A percentile compares a stretch with the other conserved stretches of the same genome.
phyloP scores from a whole-genome alignment of 2,329 filamentous ascomycete genomes.

The Seiridium unicorne region DNA sequence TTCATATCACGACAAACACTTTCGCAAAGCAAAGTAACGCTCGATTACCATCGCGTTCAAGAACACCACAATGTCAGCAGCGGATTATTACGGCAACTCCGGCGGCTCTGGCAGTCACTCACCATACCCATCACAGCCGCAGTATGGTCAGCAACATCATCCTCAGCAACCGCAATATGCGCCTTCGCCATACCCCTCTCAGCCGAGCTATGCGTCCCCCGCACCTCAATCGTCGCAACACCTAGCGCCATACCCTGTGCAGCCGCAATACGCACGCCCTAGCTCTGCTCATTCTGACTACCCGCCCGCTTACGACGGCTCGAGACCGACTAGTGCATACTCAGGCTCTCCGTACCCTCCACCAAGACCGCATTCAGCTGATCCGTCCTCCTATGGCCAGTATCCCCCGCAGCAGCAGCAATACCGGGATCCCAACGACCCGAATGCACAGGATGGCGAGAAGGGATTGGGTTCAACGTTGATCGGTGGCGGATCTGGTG shows the following conservation, averaged over 20 bases:
- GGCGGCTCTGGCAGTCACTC: slow-evolving; percentile 13
- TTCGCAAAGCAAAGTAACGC: neutral
- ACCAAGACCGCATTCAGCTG: slow-evolving; percentile 25
- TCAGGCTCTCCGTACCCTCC: slow-evolving; percentile 7
- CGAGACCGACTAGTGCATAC: slow-evolving; percentile 1
- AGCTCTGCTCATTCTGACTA: slow-evolving; percentile 26
- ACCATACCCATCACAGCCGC: slow-evolving; percentile 17
- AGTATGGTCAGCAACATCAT: slow-evolving; percentile 13
- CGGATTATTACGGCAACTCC: slow-evolving; percentile 28
- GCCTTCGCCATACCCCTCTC: slow-evolving; percentile 17
- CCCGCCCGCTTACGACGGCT: slow-evolving; percentile 9
- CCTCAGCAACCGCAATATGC: slow-evolving; percentile 5
- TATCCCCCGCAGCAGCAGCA: neutral
- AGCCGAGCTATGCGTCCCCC: slow-evolving; percentile 18
- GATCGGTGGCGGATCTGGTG: slow-evolving; percentile 51
- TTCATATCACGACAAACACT: neutral
- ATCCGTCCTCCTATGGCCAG: slow-evolving; percentile 17
- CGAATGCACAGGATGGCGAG: slow-evolving; percentile 39
- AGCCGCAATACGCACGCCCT: slow-evolving; percentile 23
- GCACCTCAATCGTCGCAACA: slow-evolving; percentile 17
- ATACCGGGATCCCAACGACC: slow-evolving; percentile 6
- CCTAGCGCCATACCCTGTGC: slow-evolving; percentile 20
- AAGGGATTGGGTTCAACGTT: slow-evolving; percentile 54
- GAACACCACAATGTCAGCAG: slow-evolving; percentile 22
- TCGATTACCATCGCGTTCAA: no score